Evolutionary conservation across 2,329 filamentous ascomycete genomes (phyloP), one percentile per base, ranked within the genome.

Genomic region (Penicillium olsonii): DNA sequence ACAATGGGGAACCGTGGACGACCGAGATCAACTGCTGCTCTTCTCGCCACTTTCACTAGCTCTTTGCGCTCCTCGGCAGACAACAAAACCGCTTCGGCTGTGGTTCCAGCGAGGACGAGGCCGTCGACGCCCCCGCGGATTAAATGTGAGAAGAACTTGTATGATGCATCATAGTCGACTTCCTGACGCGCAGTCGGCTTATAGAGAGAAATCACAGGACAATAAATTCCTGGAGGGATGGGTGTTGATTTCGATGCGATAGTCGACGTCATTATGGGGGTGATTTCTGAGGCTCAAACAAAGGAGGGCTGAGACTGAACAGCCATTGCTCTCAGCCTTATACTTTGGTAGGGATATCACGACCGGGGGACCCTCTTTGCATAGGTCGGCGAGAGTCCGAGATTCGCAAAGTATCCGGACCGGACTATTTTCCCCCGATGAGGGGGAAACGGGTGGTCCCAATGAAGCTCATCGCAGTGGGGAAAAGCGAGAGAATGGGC

Each of bases 171-270:
- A 39, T 70, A 66, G 53, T 79, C 72, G 20, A 78, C 66, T 24
- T 71, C 63, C 52, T 79, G 76, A 3, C 61, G 46, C 0, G 68
- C 52, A 9, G 68, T 69, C 39, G 69, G 56, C 45, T 75, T 72
- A 63, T 77, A 79, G 2, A 78, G 58, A 0, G 76, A 77, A 20
- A 78, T 66, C 2, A 78, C 75, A 0, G 77, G 76, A 24, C 73
- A 75, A 57, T 76, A 78, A 18, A 78, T 71, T 12, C 76, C 76
- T 0, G 61, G 60, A 0, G 76, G 75, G 2, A 78, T 63, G 4
- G 68, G 67, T 38, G 62, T 67, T 2, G 66, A 58, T 53, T 76
- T 78, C 10, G 61, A 22, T 11, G 68, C 58, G 24, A 72, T 67
- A 1, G 47, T 66, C 19, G 63, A 66, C 40, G 51, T 48, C 61